phyloP scores from a whole-genome alignment of 345 rosid species.

The Schrenkiella parvula region DNA sequence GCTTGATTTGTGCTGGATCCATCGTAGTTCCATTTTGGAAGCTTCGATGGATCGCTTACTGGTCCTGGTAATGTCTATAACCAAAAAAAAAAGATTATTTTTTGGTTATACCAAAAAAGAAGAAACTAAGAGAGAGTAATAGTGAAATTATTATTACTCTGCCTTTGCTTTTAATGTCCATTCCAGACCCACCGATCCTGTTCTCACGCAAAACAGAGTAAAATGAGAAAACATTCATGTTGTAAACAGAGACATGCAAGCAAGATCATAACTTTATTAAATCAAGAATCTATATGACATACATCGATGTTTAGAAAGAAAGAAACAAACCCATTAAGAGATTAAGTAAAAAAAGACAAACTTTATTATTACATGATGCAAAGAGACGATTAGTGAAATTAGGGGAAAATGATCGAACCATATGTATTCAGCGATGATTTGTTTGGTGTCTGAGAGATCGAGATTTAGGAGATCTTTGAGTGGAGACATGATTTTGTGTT shows the following conservation, averaged over 20 bases:
- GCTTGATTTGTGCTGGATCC: slow-evolving; percentile 98
- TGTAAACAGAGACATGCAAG: slow-evolving; percentile 7
- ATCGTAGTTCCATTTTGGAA: slow-evolving; percentile 96
- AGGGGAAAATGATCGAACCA: slow-evolving; percentile 43
- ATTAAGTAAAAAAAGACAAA: background rate
- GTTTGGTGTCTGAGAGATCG: slow-evolving; percentile 62
- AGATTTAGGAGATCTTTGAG: slow-evolving; percentile 54
- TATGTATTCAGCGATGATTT: slow-evolving; percentile 86
- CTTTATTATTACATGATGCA: background rate
- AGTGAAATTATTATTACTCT: slow-evolving; percentile 40
- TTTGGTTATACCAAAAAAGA: background rate
- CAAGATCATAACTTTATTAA: background rate
- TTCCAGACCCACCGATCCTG: slow-evolving; percentile 93
- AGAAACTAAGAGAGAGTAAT: background rate
- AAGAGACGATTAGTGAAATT: background rate
- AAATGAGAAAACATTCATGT: background rate
- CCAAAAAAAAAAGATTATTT: background rate
- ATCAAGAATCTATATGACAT: slow-evolving; percentile 7
- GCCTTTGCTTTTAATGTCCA: slow-evolving; percentile 84
- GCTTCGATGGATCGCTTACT: slow-evolving; percentile 78
- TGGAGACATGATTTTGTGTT: background rate
- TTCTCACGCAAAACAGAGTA: background rate
- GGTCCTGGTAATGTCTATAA: slow-evolving; percentile 76
- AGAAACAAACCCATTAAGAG: background rate
- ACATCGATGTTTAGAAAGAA: background rate